Evolutionary conservation across 2,329 filamentous ascomycete species (phyloP), one percentile per base, ranked within the genome.

Genomic region (Colletotrichum costaricense): DNA sequence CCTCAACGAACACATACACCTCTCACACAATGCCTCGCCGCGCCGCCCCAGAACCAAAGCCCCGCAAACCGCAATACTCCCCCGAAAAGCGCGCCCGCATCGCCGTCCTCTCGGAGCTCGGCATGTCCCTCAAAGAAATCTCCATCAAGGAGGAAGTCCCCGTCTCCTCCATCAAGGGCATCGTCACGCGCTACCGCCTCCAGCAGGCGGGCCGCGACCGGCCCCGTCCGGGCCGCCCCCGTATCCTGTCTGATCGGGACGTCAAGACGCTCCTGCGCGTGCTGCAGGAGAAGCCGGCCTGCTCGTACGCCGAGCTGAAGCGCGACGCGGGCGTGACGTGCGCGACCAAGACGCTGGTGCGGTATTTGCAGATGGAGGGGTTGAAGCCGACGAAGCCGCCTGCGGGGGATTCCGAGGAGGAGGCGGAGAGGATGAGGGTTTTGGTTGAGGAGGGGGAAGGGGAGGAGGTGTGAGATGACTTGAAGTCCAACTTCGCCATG

Each of bases 41-140:
- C 67, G 71, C 71, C 49, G 71, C 71, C 56, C 62, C 60, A 67
- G 71, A 73, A 8, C 71, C 71, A 26, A 73, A 73, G 62, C 67
- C 71, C 46, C 71, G 71, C 62, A 73, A 73, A 67, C 71, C 71
- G 60, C 71, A 73, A 67, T 73, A 73, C 71, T 73, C 71, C 16
- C 71, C 71, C 8, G 71, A 73, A 67, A 73, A 73, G 49, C 71
- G 71, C 67, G 71, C 71, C 26, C 71, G 71, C 67, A 73, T 73
- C 71, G 71, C 71, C 22, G 71, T 73, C 0, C 71, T 73, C 55
- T 73, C 71, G 4, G 71, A 73, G 62, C 71, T 73, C 33, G 71
- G 71, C 71, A 73, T 73, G 71, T 71, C 71, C 54, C 71, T 73
- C 46, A 73, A 73, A 46, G 71, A 73, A 8, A 73, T 73, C 67